Conservation (phyloP, 2,329 filamentous ascomycete genomes). For the Gremmenia infestans region DNA sequence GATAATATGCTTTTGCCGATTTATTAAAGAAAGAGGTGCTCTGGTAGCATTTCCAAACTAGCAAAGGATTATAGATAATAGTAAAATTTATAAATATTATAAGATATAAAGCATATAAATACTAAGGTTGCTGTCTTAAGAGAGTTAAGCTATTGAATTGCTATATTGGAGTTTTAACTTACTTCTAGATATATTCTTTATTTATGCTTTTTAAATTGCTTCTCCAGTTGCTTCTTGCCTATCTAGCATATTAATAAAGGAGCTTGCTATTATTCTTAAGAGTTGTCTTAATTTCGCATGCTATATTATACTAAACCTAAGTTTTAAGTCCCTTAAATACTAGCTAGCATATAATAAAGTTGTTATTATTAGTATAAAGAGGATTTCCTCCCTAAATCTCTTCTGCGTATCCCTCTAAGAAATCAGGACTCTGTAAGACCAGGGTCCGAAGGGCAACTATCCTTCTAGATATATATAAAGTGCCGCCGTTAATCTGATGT, state of each 20-base stretch:
- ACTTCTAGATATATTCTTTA: conserved; percentile 71
- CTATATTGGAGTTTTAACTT: background rate
- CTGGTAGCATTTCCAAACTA: conserved; percentile 64
- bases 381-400: conserved; percentile 83
- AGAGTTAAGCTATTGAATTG: background rate
- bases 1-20: conserved; percentile 42
- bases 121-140: conserved; percentile 69
- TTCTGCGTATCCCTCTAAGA: conserved; percentile 73
- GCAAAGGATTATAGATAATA: conserved; percentile 59
- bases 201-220: conserved; percentile 87
- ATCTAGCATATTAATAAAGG: conserved; percentile 82
- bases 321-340: conserved; percentile 87
- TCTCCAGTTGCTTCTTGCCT: conserved; percentile 93
- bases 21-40: conserved; percentile 58
- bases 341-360: conserved; percentile 92
- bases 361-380: conserved; percentile 91
- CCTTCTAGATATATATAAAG: conserved; percentile 86
- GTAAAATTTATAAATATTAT: conserved; percentile 76
- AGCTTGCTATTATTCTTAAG: conserved; percentile 82
- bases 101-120: conserved; percentile 81
- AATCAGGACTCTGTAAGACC: conserved; percentile 41
- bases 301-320: conserved; percentile 83
- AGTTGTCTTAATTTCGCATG: conserved; percentile 85
- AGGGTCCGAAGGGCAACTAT: conserved; percentile 83
- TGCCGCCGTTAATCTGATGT: conserved; percentile 83